phyloP scores from a whole-genome alignment of 495 filamentous ascomycete species.

The Penicillium paxilli region DNA sequence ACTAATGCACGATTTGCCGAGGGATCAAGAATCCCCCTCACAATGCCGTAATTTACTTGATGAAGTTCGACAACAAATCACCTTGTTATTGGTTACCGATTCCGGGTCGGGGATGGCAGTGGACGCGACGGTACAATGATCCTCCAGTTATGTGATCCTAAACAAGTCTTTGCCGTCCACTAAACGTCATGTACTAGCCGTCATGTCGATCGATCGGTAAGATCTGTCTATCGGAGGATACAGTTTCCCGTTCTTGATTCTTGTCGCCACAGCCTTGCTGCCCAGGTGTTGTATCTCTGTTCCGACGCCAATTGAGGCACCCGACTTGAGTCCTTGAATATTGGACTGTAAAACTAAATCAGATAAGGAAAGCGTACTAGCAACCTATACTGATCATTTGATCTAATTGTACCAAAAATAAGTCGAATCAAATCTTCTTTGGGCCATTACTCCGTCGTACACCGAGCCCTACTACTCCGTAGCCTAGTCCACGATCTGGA shows the following conservation, averaged over 20 bases:
- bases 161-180: no score
- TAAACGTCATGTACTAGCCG: neutral
- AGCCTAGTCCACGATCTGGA: no score
- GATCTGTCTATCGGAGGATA: neutral
- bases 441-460: neutral
- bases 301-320: neutral
- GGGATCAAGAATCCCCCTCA: neutral
- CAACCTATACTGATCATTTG: neutral
- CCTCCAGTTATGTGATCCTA: no score
- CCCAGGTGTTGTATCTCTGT: neutral
- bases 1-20: neutral
- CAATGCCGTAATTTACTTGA: neutral
- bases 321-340: no score
- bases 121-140: no score
- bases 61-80: neutral
- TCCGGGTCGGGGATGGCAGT: neutral
- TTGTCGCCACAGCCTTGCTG: neutral
- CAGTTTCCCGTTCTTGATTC: neutral
- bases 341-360: no score
- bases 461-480: neutral
- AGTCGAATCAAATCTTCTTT: neutral
- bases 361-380: neutral
- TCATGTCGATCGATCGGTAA: neutral
- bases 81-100: neutral
- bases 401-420: neutral